Conservation (phyloP, 257 asterid genomes). For the Leonotis leonurus region DNA sequence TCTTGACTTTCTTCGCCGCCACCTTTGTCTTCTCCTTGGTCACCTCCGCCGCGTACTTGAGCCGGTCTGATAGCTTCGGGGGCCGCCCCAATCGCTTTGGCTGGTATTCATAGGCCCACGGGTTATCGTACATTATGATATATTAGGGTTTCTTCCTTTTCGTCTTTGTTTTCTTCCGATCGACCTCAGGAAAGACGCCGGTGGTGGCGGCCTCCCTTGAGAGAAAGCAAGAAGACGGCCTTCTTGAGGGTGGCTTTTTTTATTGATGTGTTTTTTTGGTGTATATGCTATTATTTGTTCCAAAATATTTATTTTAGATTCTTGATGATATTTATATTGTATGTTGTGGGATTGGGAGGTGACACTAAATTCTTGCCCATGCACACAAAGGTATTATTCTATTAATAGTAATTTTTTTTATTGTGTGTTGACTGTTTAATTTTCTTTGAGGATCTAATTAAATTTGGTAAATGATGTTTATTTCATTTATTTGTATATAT, state of each 20-base stretch:
- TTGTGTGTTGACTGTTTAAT: background rate
- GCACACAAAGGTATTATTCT: slow-evolving; percentile 5
- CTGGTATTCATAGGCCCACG: background rate
- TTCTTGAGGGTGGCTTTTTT: no score
- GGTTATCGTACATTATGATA: slow-evolving; percentile 10
- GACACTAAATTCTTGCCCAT: background rate
- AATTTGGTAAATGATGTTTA: no score
- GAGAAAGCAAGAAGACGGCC: background rate
- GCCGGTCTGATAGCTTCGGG: background rate
- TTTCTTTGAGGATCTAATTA: no score
- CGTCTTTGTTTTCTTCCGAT: background rate
- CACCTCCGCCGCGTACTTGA: background rate
- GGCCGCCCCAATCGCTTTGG: background rate
- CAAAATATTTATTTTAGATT: background rate
- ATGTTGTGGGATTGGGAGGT: slow-evolving; percentile 2
- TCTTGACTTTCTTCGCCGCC: slow-evolving; percentile 41
- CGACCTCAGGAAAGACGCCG: slow-evolving; percentile 17
- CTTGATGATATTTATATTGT: background rate
- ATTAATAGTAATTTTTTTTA: background rate
- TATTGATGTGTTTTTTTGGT: background rate
- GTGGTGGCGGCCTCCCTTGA: slow-evolving; percentile 16
- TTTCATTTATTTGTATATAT: no score
- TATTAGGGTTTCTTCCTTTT: background rate
- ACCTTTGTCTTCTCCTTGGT: slow-evolving; percentile 33
- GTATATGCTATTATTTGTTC: background rate